Base-by-base conservation (phyloP, 192 early-diverging fungal genomes). In the Backusella australiensis region DNA sequence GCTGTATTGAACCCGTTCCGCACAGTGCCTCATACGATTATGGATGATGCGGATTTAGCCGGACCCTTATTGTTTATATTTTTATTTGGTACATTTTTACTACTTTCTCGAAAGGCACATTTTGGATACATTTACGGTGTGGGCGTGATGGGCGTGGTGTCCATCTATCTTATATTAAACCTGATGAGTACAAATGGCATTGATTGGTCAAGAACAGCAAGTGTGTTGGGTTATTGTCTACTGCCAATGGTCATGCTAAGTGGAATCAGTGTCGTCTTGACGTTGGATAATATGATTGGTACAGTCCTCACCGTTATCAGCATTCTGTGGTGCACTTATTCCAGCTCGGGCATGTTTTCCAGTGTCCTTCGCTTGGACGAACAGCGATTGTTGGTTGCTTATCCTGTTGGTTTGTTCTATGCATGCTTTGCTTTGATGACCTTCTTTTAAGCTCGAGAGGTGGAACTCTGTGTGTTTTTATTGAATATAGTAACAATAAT, bases 61-160 rank as follows among this genome's bases (percentile, higher is more conserved):
- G 98, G 98, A 0, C 98, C 98, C 35, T 80, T 99, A 67, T 66
- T 99, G 39, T 98, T 99, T 81, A 92, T 91, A 75, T 84, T 98
- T 34, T 85, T 94, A 46, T 94, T 98, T 80, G 98, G 96, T 67
- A 93, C 93, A 6, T 96, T 94, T 76, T 82, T 98, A 39, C 46
- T 76, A 34, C 83, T 95, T 86, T 92, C 94, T 38, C 94, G 96
- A 69, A 98, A 98, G 82, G 87, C 90, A 52, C 94, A 98, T 81
- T 99, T 99, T 87, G 96, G 95, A 34, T 99, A 99, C 76, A 96
- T 99, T 49, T 99, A 99, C 76, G 98, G 96, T 34, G 91, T 99
- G 1, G 96, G 90, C 2, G 85, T 96, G 23, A 84, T 98, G 63
- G 98, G 98, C 32, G 94, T 93, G 46, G 71, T 92, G 7, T 92